Conservation (phyloP, 2,329 filamentous ascomycete genomes). For the Colletotrichum coccodes region DNA sequence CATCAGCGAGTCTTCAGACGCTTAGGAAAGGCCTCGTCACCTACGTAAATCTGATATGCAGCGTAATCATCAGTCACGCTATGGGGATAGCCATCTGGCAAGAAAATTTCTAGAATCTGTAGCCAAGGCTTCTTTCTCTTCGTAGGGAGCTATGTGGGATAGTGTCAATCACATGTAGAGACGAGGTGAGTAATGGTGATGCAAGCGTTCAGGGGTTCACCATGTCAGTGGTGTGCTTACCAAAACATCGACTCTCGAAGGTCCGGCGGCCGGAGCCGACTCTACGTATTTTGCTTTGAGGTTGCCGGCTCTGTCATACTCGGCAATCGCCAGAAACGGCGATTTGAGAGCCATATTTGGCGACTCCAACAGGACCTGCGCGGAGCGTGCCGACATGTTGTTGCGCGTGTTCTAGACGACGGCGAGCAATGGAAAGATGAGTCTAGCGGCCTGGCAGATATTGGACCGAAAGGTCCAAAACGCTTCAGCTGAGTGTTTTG, state of each 20-base stretch:
- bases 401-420: not conserved
- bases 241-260: conserved; percentile 22
- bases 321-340: conserved; percentile 3
- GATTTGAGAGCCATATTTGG: not conserved
- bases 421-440: not conserved
- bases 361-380: conserved; percentile 12
- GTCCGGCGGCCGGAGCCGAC: conserved; percentile 15
- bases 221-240: conserved; percentile 4
- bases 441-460: not conserved
- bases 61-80: conserved; percentile 31
- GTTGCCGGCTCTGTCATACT: conserved; percentile 26
- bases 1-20: not conserved
- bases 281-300: conserved; percentile 26
- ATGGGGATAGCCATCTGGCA: conserved; percentile 27
- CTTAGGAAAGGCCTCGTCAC: not conserved
- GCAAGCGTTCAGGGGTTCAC: not conserved
- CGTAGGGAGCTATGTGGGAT: conserved; percentile 5
- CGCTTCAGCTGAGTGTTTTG: not conserved
- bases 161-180: conserved; percentile 14
- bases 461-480: not conserved
- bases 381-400: conserved; percentile 4
- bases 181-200: not conserved
- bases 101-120: conserved; percentile 22
- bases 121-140: conserved; percentile 23
- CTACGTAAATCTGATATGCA: conserved; percentile 26